Conservation (phyloP, 768 basidiomycete genomes). For the Multifurca ochricompacta region DNA sequence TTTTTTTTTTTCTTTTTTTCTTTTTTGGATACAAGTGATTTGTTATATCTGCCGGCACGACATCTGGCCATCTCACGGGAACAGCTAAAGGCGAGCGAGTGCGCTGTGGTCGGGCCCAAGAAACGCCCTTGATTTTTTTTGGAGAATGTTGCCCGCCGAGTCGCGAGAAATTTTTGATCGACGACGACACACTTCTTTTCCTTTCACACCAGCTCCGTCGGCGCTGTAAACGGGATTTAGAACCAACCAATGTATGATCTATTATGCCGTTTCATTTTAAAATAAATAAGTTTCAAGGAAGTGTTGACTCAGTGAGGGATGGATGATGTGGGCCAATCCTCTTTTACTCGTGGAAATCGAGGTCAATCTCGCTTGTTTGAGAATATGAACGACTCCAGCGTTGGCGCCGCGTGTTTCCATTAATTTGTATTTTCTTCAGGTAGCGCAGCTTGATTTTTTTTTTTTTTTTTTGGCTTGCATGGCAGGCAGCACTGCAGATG, state of each 20-base stretch:
- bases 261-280: neutral
- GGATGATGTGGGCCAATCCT: too few relatives aligned
- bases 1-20: too few relatives aligned
- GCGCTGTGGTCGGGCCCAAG: neutral
- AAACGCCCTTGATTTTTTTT: too few relatives aligned
- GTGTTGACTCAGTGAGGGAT: neutral
- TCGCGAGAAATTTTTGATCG: neutral
- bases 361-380: neutral
- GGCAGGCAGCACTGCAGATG: too few relatives aligned
- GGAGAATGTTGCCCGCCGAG: too few relatives aligned
- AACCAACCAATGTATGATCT: neutral
- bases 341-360: neutral
- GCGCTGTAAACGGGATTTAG: neutral
- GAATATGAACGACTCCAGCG: neutral
- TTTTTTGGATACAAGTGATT: neutral
- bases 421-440: neutral
- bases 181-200: too few relatives aligned
- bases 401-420: neutral
- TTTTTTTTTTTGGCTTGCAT: too few relatives aligned
- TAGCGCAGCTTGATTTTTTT: neutral
- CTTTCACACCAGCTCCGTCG: neutral
- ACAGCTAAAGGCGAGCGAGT: neutral
- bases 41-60: conserved; percentile 2
- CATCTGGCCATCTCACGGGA: neutral
- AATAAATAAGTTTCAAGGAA: neutral